These are phyloP conservation scores for Pleurotus citrinopileatus DNA, from an alignment of 768 basidiomycete species.

Conservation along the genomic window DNA sequence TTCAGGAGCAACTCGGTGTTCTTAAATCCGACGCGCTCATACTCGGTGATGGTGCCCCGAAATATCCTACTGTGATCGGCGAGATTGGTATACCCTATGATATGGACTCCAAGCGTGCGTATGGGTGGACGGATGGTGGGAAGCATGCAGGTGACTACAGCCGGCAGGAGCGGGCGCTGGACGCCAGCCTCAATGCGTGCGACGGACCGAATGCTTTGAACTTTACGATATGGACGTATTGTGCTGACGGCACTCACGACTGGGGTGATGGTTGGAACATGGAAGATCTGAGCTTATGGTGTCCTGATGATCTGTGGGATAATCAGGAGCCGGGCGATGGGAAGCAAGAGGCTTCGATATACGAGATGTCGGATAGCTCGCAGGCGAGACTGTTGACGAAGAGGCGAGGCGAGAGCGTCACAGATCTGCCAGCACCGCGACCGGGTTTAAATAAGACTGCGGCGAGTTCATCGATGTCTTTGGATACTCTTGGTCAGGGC, in stretches of 20 bases:
- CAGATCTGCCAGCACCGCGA: slow-evolving; percentile 4
- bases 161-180: slow-evolving; percentile 79
- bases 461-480: slow-evolving; percentile 31
- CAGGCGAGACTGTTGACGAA: slow-evolving; percentile 39
- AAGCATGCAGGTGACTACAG: slow-evolving; percentile 74
- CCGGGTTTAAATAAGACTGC: slow-evolving; percentile 10
- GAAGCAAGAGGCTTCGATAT: slow-evolving; percentile 21
- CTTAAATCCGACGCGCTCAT: slow-evolving; percentile 72
- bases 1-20: slow-evolving; percentile 81
- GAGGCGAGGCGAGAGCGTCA: slow-evolving; percentile 17
- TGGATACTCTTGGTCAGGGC: slow-evolving; percentile 25
- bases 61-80: slow-evolving; percentile 88
- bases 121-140: slow-evolving; percentile 72
- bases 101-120: slow-evolving; percentile 84
- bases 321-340: slow-evolving; percentile 15
- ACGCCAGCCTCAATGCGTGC: slow-evolving; percentile 74
- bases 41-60: slow-evolving; percentile 35
- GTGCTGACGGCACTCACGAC: slow-evolving; percentile 73
- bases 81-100: slow-evolving; percentile 96
- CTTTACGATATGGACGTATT: slow-evolving; percentile 90
- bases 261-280: slow-evolving; percentile 98
- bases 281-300: slow-evolving; percentile 93
- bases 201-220: slow-evolving; percentile 76
- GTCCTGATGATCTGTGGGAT: slow-evolving; percentile 58
- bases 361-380: slow-evolving; percentile 20